These are phyloP conservation scores for Didymella pomorum DNA, from an alignment of 2,329 filamentous ascomycete species.

Conservation along the genomic window DNA sequence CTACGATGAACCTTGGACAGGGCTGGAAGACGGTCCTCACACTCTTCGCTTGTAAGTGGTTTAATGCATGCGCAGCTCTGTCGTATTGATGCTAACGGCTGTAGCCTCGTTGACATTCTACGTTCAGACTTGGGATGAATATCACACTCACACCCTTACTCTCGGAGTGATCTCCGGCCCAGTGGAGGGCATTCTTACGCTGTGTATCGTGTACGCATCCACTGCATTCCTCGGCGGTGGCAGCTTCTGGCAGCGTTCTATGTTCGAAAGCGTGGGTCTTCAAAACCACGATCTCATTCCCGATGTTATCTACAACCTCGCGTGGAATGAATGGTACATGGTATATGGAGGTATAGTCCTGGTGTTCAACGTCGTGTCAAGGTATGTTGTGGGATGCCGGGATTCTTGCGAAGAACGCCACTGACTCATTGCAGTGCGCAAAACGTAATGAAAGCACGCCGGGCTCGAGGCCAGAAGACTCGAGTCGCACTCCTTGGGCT, in stretches of 20 bases:
- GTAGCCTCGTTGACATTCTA: constrained; percentile 92
- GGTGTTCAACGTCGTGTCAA: constrained; percentile 82
- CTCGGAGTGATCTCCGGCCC: constrained; percentile 92
- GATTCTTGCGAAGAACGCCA: neutral
- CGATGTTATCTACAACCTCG: constrained; percentile 74
- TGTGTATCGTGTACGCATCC: constrained; percentile 81
- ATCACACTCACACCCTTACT: constrained; percentile 95
- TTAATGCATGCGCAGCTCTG: neutral
- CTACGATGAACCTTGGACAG: constrained; percentile 91
- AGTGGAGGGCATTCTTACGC: constrained; percentile 89
- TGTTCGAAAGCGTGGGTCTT: constrained; percentile 76
- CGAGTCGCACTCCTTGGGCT: constrained; percentile 82
- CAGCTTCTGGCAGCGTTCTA: constrained; percentile 89
- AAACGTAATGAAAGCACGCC: constrained; percentile 85
- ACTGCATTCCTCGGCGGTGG: constrained; percentile 87
- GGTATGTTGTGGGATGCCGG: constrained; percentile 46
- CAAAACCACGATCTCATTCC: constrained; percentile 71
- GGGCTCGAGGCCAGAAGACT: constrained; percentile 74
- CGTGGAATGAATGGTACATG: constrained; percentile 93
- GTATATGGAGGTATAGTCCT: constrained; percentile 83
- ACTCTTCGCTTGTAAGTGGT: constrained; percentile 75
- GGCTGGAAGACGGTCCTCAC: constrained; percentile 86
- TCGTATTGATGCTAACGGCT: neutral
- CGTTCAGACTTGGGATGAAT: constrained; percentile 98
- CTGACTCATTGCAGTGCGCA: constrained; percentile 62